Base-by-base conservation (phyloP, 257 asterid genomes). In the Gardenia jasminoides region DNA sequence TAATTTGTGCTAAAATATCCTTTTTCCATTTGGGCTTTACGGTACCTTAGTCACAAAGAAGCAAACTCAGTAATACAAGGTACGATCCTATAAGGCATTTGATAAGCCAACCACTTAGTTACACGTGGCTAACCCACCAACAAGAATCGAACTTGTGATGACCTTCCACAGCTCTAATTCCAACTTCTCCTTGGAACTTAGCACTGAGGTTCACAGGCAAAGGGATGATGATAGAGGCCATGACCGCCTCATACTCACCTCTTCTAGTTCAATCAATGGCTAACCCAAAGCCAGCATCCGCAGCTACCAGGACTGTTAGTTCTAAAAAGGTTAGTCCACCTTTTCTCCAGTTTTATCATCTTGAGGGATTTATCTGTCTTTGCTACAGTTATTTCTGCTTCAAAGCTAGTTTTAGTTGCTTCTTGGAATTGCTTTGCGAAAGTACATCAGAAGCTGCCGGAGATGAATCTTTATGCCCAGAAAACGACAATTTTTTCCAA, bases 211-310 rank as follows among this genome's bases (percentile, higher is more conserved):
- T 67, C 66, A 46, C 65, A 72, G 36, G 78, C 67, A 52, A 72
- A 74, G 58, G 24, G 74, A 69, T 20, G 72, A 68, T 39, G 77
- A 80, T 68, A 83, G 70, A 81, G 81, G 84, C 85, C 52, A 84
- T 85, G 81, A 85, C 88, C 76, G 80, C 89, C 59, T 81, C 93
- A 26, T 81, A 66, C 52, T 78, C 91, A 1, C 83, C 91, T 67
- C 89, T 90, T 72, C 84, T 85, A 7, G 81, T 91, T 80, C 89
- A 82, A 80, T 91, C 97, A 76, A 92, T 92, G 93, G 96, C 98
- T 74, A 81, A 91, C 31, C 88, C 85, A 82, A 88, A 91, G 82
- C 87, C 93, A 80, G 59, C 10, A 26, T 83, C 90, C 46, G 70
- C 92, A 3, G 85, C 92, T 41, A 50, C 92, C 26, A 90, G 77